Base-by-base conservation (phyloP, 2,329 filamentous ascomycete species). In the Nemania bipapillata region DNA sequence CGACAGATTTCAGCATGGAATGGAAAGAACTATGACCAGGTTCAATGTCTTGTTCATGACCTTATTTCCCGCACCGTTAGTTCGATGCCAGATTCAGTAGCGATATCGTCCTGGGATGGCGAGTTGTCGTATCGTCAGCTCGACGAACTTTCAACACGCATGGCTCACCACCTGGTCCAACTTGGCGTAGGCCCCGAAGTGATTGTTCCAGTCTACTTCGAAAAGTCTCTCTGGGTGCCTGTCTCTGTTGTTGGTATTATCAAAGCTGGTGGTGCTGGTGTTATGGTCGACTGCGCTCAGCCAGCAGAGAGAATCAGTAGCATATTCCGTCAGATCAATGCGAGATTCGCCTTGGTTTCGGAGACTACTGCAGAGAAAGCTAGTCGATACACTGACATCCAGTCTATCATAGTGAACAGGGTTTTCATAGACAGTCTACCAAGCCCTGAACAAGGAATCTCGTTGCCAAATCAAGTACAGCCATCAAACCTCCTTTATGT, bases 21-120 rank as follows among this genome's bases (percentile, higher is more conserved):
- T 11, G 32, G 32, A 35, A 35, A 5, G 11, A 5, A 35, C 6
- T 35, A 35, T 35, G 32, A 35, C 11, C 6, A 35, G 32, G 32
- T 35, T 35, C 32, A 35, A 35, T 35, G 32, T 35, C 32, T 35
- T 35, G 11, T 35, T 11, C 32, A 35, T 35, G 32, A 35, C 11
- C 11, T 11, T 5, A 35, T 35, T 11, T 35, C 32, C 32, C 32
- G 32, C 6, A 11, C 32, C 11, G 32, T 35, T 35, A 5, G 32
- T 11, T 5, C 5, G 32, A 35, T 35, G 32, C 32, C 32, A 11
- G 32, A 45, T 45, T 45, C 42, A 17, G 4, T 20, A 5, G 52
- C 52, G 9, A 59, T 56, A n/a, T 42, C 11, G 26, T 3, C 50
- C 11, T 64, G 61, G 61, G 61, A 64, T 22, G 61, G 61, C 28